These are phyloP conservation scores for Trichoderma brevicompactum DNA, from an alignment of 2,329 filamentous ascomycete genomes.

Conservation along the genomic window DNA sequence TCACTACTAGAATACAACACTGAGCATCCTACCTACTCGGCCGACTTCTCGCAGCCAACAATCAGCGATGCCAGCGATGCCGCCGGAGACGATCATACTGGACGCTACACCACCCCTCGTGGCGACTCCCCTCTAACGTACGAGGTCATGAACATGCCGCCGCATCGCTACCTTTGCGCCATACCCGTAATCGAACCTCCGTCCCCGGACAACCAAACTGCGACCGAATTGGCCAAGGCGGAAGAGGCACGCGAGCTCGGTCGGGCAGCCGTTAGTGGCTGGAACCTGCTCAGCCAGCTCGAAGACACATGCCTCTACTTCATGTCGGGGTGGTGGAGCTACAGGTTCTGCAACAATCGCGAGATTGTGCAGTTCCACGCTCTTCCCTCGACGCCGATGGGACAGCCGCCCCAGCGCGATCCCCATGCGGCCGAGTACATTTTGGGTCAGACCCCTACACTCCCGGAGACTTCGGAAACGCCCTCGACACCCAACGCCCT, in stretches of 20 bases:
- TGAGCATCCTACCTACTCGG: slow-evolving; percentile 46
- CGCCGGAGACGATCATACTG: slow-evolving; percentile 40
- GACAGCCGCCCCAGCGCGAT: slow-evolving; percentile 77
- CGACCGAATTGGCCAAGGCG: slow-evolving; percentile 68
- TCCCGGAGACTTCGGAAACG: slow-evolving; percentile 39
- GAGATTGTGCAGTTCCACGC: slow-evolving; percentile 92
- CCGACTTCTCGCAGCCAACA: slow-evolving; percentile 48
- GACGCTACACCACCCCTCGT: slow-evolving; percentile 27
- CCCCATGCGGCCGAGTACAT: slow-evolving; percentile 75
- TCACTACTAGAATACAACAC: slow-evolving; percentile 56
- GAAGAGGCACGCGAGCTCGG: slow-evolving; percentile 81
- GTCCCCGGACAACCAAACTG: slow-evolving; percentile 63
- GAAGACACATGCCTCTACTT: slow-evolving; percentile 83
- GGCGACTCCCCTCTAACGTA: slow-evolving; percentile 53
- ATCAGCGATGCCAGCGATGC: slow-evolving; percentile 39
- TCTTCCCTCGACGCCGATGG: slow-evolving; percentile 67
- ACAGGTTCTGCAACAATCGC: slow-evolving; percentile 88
- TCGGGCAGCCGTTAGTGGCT: slow-evolving; percentile 75
- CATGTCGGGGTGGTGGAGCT: slow-evolving; percentile 92
- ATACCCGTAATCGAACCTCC: slow-evolving; percentile 71
- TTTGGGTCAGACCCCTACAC: slow-evolving; percentile 61
- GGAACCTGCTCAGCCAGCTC: slow-evolving; percentile 78
- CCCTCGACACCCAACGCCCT: slow-evolving; percentile 34
- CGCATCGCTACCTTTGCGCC: slow-evolving; percentile 78
- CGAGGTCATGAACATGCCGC: slow-evolving; percentile 74